Percentiles rank a stretch among this genome's conserved stretches.
These are phyloP conservation scores for Aspergillus thermomutatus DNA, from an alignment of 2,329 filamentous ascomycete species.

Conservation along the genomic window DNA sequence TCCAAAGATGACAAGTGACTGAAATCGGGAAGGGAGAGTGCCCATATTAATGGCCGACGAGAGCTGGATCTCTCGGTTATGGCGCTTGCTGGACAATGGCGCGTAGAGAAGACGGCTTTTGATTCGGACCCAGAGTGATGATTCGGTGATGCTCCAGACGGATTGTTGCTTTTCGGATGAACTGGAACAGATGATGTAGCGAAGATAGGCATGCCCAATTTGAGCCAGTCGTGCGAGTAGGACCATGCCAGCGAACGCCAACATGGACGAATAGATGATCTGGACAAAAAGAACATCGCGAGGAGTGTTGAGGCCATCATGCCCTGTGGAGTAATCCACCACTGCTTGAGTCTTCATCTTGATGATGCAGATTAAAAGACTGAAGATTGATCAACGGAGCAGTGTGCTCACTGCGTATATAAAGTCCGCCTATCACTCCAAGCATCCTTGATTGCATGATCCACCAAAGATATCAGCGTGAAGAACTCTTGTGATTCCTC, in stretches of 20 bases:
- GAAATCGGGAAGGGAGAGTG: slow-evolving; percentile 75
- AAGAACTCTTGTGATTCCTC: not conserved
- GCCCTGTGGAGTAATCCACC: slow-evolving; percentile 36
- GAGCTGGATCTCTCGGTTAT: slow-evolving; percentile 73
- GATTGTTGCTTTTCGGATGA: slow-evolving; percentile 38
- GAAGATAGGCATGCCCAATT: slow-evolving; percentile 43
- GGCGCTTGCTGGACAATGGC: slow-evolving; percentile 69
- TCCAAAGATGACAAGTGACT: slow-evolving; percentile 64
- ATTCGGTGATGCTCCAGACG: slow-evolving; percentile 46
- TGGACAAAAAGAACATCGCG: slow-evolving; percentile 38
- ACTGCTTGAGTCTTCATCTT: not conserved
- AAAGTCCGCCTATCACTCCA: not conserved
- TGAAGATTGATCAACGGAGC: not conserved
- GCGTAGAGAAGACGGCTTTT: slow-evolving; percentile 54
- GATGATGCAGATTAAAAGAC: not conserved
- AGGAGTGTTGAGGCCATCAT: slow-evolving; percentile 38
- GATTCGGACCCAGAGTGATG: slow-evolving; percentile 38
- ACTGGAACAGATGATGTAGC: slow-evolving; percentile 40
- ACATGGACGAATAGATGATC: slow-evolving; percentile 37
- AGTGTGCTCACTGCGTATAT: not conserved
- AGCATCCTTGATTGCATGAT: not conserved
- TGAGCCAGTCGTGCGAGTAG: slow-evolving; percentile 41
- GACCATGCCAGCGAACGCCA: slow-evolving; percentile 33
- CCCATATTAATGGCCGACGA: slow-evolving; percentile 67
- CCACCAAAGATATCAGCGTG: not conserved